Conservation (phyloP, 306 rosid species). For the Morella rubra region DNA sequence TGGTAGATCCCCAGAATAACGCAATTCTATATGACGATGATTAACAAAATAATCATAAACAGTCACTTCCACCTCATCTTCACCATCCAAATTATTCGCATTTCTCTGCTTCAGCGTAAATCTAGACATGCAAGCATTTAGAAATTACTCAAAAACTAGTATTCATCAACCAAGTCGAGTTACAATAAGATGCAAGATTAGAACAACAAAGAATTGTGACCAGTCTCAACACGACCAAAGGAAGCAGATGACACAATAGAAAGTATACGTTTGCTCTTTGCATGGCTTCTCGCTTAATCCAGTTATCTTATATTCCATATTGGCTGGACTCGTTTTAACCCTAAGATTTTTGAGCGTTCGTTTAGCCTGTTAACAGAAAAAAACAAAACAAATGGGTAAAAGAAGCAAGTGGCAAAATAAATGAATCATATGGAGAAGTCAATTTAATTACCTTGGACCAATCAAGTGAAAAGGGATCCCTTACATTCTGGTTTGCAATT, state of each 20-base stretch:
- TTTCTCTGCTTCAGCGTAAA: slow-evolving; percentile 58
- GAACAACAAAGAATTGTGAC: not conserved
- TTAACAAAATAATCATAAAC: slow-evolving; percentile 83
- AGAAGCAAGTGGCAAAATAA: not conserved
- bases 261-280: slow-evolving; percentile 60
- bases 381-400: not conserved
- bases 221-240: not conserved
- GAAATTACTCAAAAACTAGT: not conserved
- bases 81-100: slow-evolving; percentile 43
- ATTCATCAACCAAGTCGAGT: not conserved
- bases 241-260: not conserved
- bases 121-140: slow-evolving; percentile 32
- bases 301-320: slow-evolving; percentile 75
- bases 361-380: slow-evolving; percentile 63
- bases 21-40: slow-evolving; percentile 51
- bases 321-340: slow-evolving; percentile 65
- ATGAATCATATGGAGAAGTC: not conserved
- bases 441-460: slow-evolving; percentile 71
- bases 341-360: slow-evolving; percentile 75
- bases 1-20: slow-evolving; percentile 70
- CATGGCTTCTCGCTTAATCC: slow-evolving; percentile 83
- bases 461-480: slow-evolving; percentile 65
- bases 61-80: slow-evolving; percentile 49
- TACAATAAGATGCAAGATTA: slow-evolving; percentile 2
- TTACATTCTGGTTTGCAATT: slow-evolving; percentile 70